A percentile compares a stretch with the other conserved stretches of the same genome.
Conservation (phyloP, 2,329 filamentous ascomycete species). For the Trichoderma koningii region DNA sequence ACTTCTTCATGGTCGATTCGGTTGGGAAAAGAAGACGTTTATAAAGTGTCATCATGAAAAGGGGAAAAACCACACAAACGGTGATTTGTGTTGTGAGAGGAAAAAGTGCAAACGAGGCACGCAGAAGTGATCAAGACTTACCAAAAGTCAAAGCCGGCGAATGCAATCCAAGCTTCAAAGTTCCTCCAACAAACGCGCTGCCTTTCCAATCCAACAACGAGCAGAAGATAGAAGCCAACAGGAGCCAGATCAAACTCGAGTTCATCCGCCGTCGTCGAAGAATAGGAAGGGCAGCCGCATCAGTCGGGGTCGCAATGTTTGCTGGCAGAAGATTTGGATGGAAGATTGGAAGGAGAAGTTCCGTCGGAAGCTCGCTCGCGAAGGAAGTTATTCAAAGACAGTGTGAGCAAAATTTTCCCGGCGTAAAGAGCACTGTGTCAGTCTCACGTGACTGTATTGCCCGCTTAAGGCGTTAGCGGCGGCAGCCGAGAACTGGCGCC, state of each 20-base stretch:
- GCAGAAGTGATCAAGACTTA: conserved; percentile 34
- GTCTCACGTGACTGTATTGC: conserved; percentile 33
- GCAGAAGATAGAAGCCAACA: neutral
- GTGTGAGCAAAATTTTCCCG: conserved; percentile 38
- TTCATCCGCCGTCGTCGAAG: neutral
- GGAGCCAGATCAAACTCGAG: neutral
- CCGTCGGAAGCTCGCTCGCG: conserved; percentile 26
- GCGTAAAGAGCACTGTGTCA: conserved; percentile 33
- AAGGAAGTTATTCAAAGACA: conserved; percentile 40
- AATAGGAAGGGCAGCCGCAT: neutral
- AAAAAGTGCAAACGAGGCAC: conserved; percentile 14
- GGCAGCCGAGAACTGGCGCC: conserved; percentile 28
- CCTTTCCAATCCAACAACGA: neutral
- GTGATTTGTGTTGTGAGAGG: neutral
- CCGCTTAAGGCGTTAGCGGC: conserved; percentile 26
- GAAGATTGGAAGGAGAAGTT: conserved; percentile 8
- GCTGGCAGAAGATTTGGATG: conserved; percentile 1
- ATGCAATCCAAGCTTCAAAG: neutral
- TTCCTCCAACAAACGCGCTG: neutral
- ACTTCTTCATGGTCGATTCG: conserved; percentile 85
- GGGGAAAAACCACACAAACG: conserved; percentile 27
- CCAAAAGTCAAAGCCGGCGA: conserved; percentile 29
- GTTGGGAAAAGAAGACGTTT: conserved; percentile 84
- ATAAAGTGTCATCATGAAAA: conserved; percentile 70
- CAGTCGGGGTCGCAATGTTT: neutral